A percentile compares a stretch with the other conserved stretches of the same genome.
phyloP scores from a whole-genome alignment of 2,329 filamentous ascomycete genomes.

The Capronia coronata region DNA sequence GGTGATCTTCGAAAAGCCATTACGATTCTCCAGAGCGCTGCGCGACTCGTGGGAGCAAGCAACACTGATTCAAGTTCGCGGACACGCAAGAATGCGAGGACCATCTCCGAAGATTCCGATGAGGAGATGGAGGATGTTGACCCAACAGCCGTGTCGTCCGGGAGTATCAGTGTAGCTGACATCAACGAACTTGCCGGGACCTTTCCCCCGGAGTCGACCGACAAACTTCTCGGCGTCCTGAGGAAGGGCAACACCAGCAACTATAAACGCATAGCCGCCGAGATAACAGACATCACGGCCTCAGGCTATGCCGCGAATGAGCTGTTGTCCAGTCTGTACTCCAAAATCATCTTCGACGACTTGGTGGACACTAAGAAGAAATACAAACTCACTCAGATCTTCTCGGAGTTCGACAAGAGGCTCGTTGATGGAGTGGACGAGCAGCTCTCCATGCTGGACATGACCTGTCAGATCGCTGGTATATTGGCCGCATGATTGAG shows the following conservation, averaged over 20 bases:
- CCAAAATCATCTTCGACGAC: slow-evolving; percentile 76
- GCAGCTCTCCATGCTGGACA: slow-evolving; percentile 81
- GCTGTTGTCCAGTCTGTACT: slow-evolving; percentile 78
- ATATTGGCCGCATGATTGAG: slow-evolving; percentile 14
- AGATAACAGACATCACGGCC: slow-evolving; percentile 84
- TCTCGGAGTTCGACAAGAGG: slow-evolving; percentile 91
- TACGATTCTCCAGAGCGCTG: slow-evolving; percentile 92
- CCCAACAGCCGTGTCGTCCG: slow-evolving; percentile 20
- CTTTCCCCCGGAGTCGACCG: slow-evolving; percentile 70
- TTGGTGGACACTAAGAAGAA: slow-evolving; percentile 77
- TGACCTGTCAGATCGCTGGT: slow-evolving; percentile 72
- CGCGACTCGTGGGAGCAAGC: slow-evolving; percentile 68
- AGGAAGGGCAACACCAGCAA: slow-evolving; percentile 67
- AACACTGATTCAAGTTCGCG: slow-evolving; percentile 33
- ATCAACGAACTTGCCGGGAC: slow-evolving; percentile 96
- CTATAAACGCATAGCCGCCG: slow-evolving; percentile 68
- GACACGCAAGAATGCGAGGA: slow-evolving; percentile 40
- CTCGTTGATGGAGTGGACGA: slow-evolving; percentile 93
- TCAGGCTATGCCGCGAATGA: slow-evolving; percentile 96
- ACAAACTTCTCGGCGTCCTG: slow-evolving; percentile 50
- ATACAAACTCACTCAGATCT: slow-evolving; percentile 79
- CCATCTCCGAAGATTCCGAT: slow-evolving; percentile 47
- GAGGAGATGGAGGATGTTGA: slow-evolving; percentile 57
- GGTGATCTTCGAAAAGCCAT: slow-evolving; percentile 95
- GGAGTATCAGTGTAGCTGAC: slow-evolving; percentile 63